These are phyloP conservation scores for Euryodendron excelsum DNA, from an alignment of 148 eudicot species.

Conservation along the genomic window DNA sequence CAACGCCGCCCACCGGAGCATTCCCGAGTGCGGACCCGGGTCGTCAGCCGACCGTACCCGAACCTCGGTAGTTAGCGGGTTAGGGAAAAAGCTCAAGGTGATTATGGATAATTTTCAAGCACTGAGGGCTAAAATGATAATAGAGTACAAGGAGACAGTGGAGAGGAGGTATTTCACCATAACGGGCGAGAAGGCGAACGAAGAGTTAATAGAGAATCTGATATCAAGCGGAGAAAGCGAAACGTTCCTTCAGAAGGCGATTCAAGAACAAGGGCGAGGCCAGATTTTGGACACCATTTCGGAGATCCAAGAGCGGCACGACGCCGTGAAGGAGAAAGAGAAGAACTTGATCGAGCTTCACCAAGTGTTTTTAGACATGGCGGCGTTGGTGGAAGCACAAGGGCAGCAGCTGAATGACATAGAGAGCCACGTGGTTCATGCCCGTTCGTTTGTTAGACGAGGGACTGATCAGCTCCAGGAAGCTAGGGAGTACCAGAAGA, in stretches of 20 bases:
- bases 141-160: constrained; percentile 71
- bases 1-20: constrained; percentile 48
- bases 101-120: constrained; percentile 74
- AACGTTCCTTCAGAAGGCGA: constrained; percentile 65
- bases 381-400: constrained; percentile 74
- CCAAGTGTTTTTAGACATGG: constrained; percentile 82
- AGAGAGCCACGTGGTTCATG: constrained; percentile 60
- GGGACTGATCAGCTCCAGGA: constrained; percentile 55
- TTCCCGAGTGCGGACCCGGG: constrained; percentile 69
- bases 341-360: constrained; percentile 68
- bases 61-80: constrained; percentile 59
- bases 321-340: constrained; percentile 73
- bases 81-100: constrained; percentile 64
- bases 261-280: constrained; percentile 77
- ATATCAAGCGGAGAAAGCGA: constrained; percentile 77
- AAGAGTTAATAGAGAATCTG: constrained; percentile 59
- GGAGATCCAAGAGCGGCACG: constrained; percentile 76
- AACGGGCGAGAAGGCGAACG: constrained; percentile 67
- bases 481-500: constrained; percentile 56
- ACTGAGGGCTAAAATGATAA: constrained; percentile 54
- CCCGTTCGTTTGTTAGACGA: constrained; percentile 59
- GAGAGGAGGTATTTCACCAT: constrained; percentile 68
- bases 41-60: constrained; percentile 70
- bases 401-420: constrained; percentile 80
- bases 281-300: constrained; percentile 75